Evolutionary conservation across 306 rosid species (phyloP).

Genomic region (Vigna mungo): DNA sequence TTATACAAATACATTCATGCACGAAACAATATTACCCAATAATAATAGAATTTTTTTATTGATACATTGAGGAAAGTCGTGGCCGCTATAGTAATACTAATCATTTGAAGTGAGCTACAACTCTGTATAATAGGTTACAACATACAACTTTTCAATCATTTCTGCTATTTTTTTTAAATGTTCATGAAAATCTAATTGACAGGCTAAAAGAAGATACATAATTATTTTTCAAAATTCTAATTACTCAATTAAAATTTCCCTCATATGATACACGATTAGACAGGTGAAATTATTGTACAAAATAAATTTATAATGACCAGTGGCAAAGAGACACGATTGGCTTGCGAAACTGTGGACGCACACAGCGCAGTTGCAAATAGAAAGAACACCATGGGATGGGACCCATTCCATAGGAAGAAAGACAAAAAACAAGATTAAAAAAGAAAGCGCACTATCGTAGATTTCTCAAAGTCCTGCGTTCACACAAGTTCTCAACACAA

Average conservation of each 20-base stretch:
- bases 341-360: background rate
- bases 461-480: constrained; percentile 20
- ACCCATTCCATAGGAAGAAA: constrained; percentile 6
- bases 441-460: background rate
- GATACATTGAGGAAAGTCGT: background rate
- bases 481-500: constrained; percentile 42
- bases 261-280: background rate
- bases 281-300: background rate
- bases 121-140: background rate
- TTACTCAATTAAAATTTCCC: too few relatives aligned
- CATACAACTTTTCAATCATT: background rate
- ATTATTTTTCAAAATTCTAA: too few relatives aligned
- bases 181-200: too few relatives aligned
- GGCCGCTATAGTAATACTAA: background rate
- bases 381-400: background rate
- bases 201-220: too few relatives aligned
- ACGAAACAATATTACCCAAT: too few relatives aligned
- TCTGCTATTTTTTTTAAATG: too few relatives aligned
- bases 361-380: background rate
- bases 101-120: background rate
- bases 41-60: background rate
- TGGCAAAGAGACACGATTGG: background rate
- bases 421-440: constrained; percentile 5
- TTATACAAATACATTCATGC: background rate
- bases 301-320: background rate